Percentiles rank a stretch among this genome's conserved stretches.
Evolutionary conservation across 495 filamentous ascomycete genomes (phyloP).

Genomic region (Clohesyomyces aquaticus): DNA sequence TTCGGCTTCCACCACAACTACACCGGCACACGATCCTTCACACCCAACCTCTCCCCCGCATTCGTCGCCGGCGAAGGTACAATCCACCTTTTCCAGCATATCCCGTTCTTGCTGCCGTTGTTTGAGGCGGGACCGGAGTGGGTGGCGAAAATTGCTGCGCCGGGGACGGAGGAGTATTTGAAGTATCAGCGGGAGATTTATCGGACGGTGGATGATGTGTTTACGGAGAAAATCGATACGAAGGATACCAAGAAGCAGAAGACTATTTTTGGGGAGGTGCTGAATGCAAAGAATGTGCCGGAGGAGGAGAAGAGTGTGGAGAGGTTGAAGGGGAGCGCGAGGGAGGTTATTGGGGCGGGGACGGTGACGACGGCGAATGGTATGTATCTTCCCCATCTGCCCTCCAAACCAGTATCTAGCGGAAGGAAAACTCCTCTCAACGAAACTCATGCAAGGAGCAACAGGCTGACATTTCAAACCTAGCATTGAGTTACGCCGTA

Average conservation of each 20-base stretch:
- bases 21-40: background rate
- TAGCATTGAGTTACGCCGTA: background rate
- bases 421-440: no score
- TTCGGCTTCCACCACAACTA: background rate
- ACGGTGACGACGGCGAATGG: conserved; percentile 5
- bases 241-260: background rate
- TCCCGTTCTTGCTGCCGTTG: background rate
- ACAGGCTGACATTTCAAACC: background rate
- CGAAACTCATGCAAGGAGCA: background rate
- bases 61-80: background rate
- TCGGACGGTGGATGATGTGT: background rate
- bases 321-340: conserved; percentile 10
- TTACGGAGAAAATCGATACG: background rate
- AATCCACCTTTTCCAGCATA: background rate
- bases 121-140: background rate
- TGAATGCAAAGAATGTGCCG: background rate
- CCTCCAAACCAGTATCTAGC: background rate
- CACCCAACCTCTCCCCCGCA: background rate
- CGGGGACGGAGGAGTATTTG: background rate
- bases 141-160: conserved; percentile 1
- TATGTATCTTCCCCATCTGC: background rate
- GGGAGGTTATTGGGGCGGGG: conserved; percentile 11
- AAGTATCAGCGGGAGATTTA: background rate
- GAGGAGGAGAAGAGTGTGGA: conserved; percentile 7
- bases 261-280: conserved; percentile 7